Conservation (phyloP, 2,329 filamentous ascomycete genomes). For the Aspergillus pseudoglaucus region DNA sequence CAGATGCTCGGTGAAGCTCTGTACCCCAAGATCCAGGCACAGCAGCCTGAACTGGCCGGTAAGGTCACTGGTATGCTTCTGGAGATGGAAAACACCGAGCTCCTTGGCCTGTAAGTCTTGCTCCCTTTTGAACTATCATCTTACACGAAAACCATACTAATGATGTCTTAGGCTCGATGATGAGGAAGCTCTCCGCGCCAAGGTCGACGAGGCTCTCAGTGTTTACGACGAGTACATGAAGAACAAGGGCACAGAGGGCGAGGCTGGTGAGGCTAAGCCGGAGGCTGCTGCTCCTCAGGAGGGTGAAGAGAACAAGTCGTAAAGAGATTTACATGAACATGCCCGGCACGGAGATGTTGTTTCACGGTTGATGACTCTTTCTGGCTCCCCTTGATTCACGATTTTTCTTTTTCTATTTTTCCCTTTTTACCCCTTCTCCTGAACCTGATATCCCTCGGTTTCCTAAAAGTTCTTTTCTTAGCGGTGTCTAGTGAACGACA, state of each 20-base stretch:
- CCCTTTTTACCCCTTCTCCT: slow-evolving; percentile 14
- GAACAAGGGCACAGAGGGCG: slow-evolving; percentile 54
- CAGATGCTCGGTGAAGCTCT: slow-evolving; percentile 96
- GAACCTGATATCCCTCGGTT: slow-evolving; percentile 39
- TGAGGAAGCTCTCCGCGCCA: slow-evolving; percentile 78
- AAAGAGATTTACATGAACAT: slow-evolving; percentile 16
- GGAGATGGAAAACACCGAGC: slow-evolving; percentile 96
- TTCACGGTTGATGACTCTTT: slow-evolving; percentile 27
- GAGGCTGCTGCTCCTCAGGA: slow-evolving; percentile 39
- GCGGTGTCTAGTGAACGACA: slow-evolving; percentile 30
- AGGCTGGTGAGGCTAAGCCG: slow-evolving; percentile 39
- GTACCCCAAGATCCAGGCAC: slow-evolving; percentile 94
- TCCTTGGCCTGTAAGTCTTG: slow-evolving; percentile 83
- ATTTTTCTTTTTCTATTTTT: slow-evolving; percentile 14
- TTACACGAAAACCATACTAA: slow-evolving; percentile 8
- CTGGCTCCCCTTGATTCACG: slow-evolving; percentile 16
- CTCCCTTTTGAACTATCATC: not conserved
- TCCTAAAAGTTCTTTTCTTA: slow-evolving; percentile 33
- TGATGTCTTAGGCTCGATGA: slow-evolving; percentile 67
- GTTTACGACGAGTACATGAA: slow-evolving; percentile 99
- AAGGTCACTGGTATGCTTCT: slow-evolving; percentile 99
- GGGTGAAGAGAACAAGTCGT: slow-evolving; percentile 36
- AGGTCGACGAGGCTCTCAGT: slow-evolving; percentile 94
- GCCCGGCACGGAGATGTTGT: slow-evolving; percentile 24
- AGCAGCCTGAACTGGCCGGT: slow-evolving; percentile 91